Percentiles rank a stretch among this genome's conserved stretches.
phyloP scores from a whole-genome alignment of 2,329 filamentous ascomycete genomes.

The Periconia sp. region DNA sequence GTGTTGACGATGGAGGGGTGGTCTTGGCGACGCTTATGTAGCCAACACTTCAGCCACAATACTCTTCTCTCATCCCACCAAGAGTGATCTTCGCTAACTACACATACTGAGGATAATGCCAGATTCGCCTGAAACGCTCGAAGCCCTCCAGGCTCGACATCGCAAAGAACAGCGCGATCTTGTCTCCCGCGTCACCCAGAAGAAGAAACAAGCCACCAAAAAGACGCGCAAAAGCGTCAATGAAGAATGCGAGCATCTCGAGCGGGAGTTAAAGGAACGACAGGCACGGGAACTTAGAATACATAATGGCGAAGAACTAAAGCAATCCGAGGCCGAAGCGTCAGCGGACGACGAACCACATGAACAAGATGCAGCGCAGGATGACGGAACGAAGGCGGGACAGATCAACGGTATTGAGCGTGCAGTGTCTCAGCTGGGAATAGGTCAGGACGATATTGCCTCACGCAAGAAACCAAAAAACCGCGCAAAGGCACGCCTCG shows the following conservation, averaged over 20 bases:
- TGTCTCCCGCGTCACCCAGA: slow-evolving; percentile 81
- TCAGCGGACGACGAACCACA: slow-evolving; percentile 8
- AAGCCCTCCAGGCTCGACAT: slow-evolving; percentile 77
- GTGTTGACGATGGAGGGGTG: no score
- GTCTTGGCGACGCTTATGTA: no score
- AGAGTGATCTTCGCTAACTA: no score
- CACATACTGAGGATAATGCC: neutral
- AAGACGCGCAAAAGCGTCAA: slow-evolving; percentile 64
- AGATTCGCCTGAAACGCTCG: slow-evolving; percentile 53
- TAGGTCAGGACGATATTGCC: slow-evolving; percentile 8
- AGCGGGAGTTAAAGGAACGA: slow-evolving; percentile 57
- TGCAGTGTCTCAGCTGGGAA: slow-evolving; percentile 8
- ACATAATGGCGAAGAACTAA: slow-evolving; percentile 31
- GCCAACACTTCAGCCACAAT: no score
- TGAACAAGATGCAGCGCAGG: slow-evolving; percentile 8
- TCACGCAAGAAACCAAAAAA: slow-evolving; percentile 71
- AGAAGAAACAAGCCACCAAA: slow-evolving; percentile 96
- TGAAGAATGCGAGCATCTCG: slow-evolving; percentile 63
- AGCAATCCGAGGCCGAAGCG: slow-evolving; percentile 4
- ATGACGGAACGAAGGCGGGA: slow-evolving; percentile 2
- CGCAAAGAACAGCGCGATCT: slow-evolving; percentile 87
- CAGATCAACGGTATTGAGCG: slow-evolving; percentile 14
- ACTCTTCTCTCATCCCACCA: no score
- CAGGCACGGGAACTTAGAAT: slow-evolving; percentile 56
- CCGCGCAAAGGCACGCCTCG: slow-evolving; percentile 86